phyloP scores from a whole-genome alignment of 306 rosid species.

The Medicago ruthenica region DNA sequence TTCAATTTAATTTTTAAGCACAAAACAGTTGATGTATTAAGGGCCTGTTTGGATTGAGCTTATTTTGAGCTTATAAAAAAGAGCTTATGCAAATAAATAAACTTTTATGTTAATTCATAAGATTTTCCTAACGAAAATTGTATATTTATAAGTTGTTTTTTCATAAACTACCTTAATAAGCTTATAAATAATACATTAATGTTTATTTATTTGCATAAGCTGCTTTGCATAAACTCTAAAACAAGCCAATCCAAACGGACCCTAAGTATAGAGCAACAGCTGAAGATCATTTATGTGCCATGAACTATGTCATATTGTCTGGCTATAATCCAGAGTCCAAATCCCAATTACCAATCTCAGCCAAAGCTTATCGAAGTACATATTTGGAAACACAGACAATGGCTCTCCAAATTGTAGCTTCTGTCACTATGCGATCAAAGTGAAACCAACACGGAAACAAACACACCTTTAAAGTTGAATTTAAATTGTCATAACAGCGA shows the following conservation, averaged over 20 bases:
- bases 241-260: too few species aligned
- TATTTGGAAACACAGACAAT: neutral
- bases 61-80: too few species aligned
- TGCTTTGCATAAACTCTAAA: too few species aligned
- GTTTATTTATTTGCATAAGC: too few species aligned
- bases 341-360: slow-evolving; percentile 17
- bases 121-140: too few species aligned
- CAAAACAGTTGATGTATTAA: neutral
- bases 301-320: slow-evolving; percentile 15
- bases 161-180: too few species aligned
- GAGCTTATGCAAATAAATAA: too few species aligned
- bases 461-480: neutral
- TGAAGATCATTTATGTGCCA: neutral
- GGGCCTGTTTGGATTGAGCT: too few species aligned
- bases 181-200: too few species aligned
- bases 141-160: too few species aligned
- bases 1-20: slow-evolving; percentile 22
- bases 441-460: neutral
- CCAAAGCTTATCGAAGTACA: neutral
- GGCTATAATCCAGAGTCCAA: neutral
- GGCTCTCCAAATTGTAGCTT: neutral
- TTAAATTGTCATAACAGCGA: neutral
- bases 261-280: neutral
- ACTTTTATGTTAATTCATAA: too few species aligned
- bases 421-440: neutral